A percentile compares a stretch with the other conserved stretches of the same genome.
These are phyloP conservation scores for Avena sativa DNA, from an alignment of 176 grass and related monocot genomes.

Conservation along the genomic window DNA sequence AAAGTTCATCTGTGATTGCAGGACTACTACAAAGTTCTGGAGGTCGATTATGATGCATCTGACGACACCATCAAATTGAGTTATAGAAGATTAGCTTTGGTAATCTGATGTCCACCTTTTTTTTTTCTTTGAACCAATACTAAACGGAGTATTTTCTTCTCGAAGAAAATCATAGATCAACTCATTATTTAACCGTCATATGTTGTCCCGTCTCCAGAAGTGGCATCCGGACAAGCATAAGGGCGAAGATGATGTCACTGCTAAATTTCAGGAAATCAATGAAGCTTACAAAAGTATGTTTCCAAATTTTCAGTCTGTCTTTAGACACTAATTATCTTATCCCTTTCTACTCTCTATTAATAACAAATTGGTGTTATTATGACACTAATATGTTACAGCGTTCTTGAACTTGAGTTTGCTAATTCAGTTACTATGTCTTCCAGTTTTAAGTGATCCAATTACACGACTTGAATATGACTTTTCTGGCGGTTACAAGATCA, in stretches of 20 bases:
- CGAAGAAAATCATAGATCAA: constrained; percentile 7
- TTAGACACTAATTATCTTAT: constrained; percentile 4
- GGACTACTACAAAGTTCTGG: constrained; percentile 85
- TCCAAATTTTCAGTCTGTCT: background rate
- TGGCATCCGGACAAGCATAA: constrained; percentile 88
- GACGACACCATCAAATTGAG: constrained; percentile 78
- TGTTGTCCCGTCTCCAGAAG: constrained; percentile 43
- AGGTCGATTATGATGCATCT: constrained; percentile 77
- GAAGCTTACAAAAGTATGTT: constrained; percentile 71
- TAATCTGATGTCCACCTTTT: constrained; percentile 15
- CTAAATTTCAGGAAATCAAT: constrained; percentile 88
- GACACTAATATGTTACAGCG: background rate
- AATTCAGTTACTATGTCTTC: constrained; percentile 21
- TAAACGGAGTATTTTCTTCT: background rate
- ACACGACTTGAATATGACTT: constrained; percentile 72
- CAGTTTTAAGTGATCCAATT: constrained; percentile 76
- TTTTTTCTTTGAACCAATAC: background rate
- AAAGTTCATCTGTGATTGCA: constrained; percentile 38
- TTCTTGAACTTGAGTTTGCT: background rate
- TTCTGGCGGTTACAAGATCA: constrained; percentile 68
- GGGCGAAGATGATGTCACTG: constrained; percentile 63
- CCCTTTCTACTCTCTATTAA: background rate
- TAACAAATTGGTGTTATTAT: background rate
- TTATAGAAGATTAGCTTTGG: constrained; percentile 74
- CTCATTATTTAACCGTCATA: constrained; percentile 9